Conservation (phyloP, 179 eudicot species). For the Corrigiola litoralis region DNA sequence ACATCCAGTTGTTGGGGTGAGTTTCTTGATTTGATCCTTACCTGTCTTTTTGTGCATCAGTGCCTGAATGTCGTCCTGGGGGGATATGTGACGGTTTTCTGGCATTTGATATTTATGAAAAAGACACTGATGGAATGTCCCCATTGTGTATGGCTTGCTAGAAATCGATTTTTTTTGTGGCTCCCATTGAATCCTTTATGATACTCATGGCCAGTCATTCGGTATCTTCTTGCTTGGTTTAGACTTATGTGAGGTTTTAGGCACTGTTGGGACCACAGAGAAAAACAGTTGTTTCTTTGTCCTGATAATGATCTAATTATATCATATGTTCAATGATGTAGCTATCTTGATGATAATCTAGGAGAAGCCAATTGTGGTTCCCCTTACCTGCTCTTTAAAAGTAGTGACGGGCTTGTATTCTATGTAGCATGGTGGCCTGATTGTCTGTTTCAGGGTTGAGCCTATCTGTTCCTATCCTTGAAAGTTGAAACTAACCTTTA, state of each 20-base stretch:
- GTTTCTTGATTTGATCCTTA: no score
- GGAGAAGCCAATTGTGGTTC: not conserved
- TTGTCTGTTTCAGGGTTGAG: no score
- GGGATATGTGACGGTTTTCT: not conserved
- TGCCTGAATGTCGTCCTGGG: not conserved
- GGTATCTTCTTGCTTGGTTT: not conserved
- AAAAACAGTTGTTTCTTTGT: not conserved
- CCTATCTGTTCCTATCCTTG: no score
- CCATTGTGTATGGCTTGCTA: not conserved
- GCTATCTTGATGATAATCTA: not conserved
- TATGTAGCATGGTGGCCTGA: no score
- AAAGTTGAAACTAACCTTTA: no score
- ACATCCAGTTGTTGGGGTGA: conserved; percentile 88
- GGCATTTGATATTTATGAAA: not conserved
- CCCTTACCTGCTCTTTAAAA: not conserved
- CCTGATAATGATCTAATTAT: not conserved
- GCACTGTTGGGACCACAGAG: not conserved
- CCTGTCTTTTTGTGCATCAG: not conserved
- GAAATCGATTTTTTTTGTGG: not conserved
- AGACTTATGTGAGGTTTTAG: not conserved
- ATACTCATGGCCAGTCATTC: not conserved
- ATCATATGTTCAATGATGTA: not conserved
- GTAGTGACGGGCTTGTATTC: no score
- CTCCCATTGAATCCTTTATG: not conserved
- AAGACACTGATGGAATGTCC: not conserved